Conservation (phyloP, 306 rosid species). For the Crotalaria pallida region DNA sequence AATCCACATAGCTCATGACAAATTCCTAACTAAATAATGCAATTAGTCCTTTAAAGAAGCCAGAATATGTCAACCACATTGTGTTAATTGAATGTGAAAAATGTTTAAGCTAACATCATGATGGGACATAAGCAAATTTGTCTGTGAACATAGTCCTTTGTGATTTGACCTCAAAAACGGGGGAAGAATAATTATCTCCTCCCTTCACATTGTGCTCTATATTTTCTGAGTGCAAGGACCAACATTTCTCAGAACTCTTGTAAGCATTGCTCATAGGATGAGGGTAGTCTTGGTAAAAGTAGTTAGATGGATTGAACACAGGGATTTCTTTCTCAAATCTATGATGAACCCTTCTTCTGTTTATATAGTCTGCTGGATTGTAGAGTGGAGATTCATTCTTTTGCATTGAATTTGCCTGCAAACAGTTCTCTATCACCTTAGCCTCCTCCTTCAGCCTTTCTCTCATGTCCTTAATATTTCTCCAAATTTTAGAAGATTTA, state of each 20-base stretch:
- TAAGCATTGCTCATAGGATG: slow-evolving; percentile 42
- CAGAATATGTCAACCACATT: background rate
- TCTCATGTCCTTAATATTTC: slow-evolving; percentile 48
- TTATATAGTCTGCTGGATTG: slow-evolving; percentile 24
- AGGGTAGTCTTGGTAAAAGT: slow-evolving; percentile 58
- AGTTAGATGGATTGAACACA: slow-evolving; percentile 71
- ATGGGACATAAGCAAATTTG: slow-evolving; percentile 51
- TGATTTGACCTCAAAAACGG: slow-evolving; percentile 59
- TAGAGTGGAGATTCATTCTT: slow-evolving; percentile 42
- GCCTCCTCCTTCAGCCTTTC: slow-evolving; percentile 73
- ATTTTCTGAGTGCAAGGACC: slow-evolving; percentile 44
- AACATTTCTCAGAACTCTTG: slow-evolving; percentile 33
- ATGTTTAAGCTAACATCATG: slow-evolving; percentile 17
- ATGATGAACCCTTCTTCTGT: slow-evolving; percentile 19
- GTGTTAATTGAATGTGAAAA: background rate
- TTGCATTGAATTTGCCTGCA: slow-evolving; percentile 42
- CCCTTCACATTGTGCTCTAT: slow-evolving; percentile 25
- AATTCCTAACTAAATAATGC: background rate
- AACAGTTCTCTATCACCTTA: slow-evolving; percentile 74
- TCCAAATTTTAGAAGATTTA: slow-evolving; percentile 36
- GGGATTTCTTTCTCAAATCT: slow-evolving; percentile 57
- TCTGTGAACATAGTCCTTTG: slow-evolving; percentile 34
- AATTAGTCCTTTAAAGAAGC: background rate
- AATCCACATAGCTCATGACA: background rate
- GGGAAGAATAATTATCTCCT: slow-evolving; percentile 38